Percentiles rank a stretch among this genome's conserved stretches.
Evolutionary conservation across 2,329 filamentous ascomycete species (phyloP).

Genomic region (Aspergillus sp.): DNA sequence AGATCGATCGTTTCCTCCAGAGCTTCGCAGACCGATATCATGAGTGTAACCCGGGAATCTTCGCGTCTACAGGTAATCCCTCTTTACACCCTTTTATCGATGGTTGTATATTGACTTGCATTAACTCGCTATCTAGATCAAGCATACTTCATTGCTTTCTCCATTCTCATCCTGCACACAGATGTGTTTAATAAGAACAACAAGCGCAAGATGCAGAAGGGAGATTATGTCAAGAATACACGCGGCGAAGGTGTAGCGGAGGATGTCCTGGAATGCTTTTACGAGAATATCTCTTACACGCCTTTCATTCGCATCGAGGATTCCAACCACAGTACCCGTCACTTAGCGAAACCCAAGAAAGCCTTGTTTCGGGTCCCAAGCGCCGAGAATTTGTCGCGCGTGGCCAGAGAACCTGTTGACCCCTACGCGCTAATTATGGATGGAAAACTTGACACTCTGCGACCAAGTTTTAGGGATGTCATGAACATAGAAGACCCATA

Average conservation of each 20-base stretch:
- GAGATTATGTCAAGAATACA: slow-evolving; percentile 93
- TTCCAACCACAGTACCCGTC: slow-evolving; percentile 69
- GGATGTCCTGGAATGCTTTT: slow-evolving; percentile 92
- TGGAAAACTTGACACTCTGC: slow-evolving; percentile 75
- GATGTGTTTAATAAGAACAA: slow-evolving; percentile 99
- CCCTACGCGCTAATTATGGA: slow-evolving; percentile 95
- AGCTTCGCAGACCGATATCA: slow-evolving; percentile 96
- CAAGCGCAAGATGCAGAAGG: slow-evolving; percentile 97
- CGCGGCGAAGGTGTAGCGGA: slow-evolving; percentile 88
- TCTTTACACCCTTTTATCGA: not conserved
- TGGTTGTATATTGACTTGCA: not conserved
- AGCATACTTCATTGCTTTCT: slow-evolving; percentile 98
- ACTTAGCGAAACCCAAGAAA: slow-evolving; percentile 70
- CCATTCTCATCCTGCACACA: slow-evolving; percentile 90
- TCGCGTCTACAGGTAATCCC: slow-evolving; percentile 65
- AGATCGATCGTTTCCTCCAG: slow-evolving; percentile 92
- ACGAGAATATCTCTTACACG: slow-evolving; percentile 97
- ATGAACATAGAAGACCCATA: slow-evolving; percentile 92
- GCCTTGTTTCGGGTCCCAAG: slow-evolving; percentile 66
- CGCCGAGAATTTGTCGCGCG: slow-evolving; percentile 63
- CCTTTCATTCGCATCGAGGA: slow-evolving; percentile 98
- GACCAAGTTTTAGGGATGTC: slow-evolving; percentile 86
- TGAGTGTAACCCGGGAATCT: slow-evolving; percentile 97
- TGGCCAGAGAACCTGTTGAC: slow-evolving; percentile 81
- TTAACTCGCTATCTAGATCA: slow-evolving; percentile 59